A percentile compares a stretch with the other conserved stretches of the same genome.
Evolutionary conservation across 2,329 filamentous ascomycete species (phyloP).

Genomic region (Lachnellula arida): DNA sequence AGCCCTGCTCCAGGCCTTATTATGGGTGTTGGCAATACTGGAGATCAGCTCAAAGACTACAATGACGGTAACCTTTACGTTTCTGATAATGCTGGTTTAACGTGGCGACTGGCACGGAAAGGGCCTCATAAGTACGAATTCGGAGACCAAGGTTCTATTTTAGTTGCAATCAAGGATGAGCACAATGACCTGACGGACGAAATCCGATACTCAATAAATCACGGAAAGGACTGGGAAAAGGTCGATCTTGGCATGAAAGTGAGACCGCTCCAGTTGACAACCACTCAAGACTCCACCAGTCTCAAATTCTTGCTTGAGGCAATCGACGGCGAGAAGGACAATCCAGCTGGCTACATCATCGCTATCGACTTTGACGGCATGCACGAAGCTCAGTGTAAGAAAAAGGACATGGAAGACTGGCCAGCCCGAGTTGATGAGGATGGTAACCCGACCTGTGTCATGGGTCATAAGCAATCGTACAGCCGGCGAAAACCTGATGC

Average conservation of each 20-base stretch:
- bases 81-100: slow-evolving; percentile 84
- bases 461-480: slow-evolving; percentile 93
- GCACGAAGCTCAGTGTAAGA: slow-evolving; percentile 72
- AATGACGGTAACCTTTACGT: slow-evolving; percentile 75
- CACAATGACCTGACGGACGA: slow-evolving; percentile 48
- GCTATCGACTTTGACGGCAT: slow-evolving; percentile 80
- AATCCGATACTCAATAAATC: slow-evolving; percentile 76
- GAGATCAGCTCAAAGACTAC: slow-evolving; percentile 66
- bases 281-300: slow-evolving; percentile 87
- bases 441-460: slow-evolving; percentile 79
- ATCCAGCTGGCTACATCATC: slow-evolving; percentile 57
- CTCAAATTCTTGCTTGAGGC: slow-evolving; percentile 83
- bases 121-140: slow-evolving; percentile 95
- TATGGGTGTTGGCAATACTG: slow-evolving; percentile 91
- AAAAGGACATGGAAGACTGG: slow-evolving; percentile 87
- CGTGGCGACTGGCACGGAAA: slow-evolving; percentile 70
- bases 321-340: slow-evolving; percentile 42
- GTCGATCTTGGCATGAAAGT: slow-evolving; percentile 68
- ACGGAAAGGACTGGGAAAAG: slow-evolving; percentile 78
- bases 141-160: slow-evolving; percentile 84
- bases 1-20: slow-evolving; percentile 89
- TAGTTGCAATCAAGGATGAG: slow-evolving; percentile 73
- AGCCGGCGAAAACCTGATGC: slow-evolving; percentile 78
- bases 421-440: slow-evolving; percentile 76
- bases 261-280: slow-evolving; percentile 70